phyloP scores from a whole-genome alignment of 345 rosid genomes.

The Erucastrum elatum region DNA sequence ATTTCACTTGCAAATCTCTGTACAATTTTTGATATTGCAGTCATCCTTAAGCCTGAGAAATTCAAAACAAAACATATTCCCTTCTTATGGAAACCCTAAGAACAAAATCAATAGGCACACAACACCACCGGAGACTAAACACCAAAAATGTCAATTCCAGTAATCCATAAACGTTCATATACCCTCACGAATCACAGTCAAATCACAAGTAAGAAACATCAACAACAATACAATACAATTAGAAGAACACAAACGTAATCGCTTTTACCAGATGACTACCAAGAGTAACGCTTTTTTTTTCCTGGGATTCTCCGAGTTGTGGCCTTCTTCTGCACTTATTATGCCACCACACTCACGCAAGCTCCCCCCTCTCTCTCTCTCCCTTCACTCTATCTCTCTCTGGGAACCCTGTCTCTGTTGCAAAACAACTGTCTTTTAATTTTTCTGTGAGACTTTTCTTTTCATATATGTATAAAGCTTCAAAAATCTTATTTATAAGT shows the following conservation, averaged over 20 bases:
- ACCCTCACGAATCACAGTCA: slow-evolving; percentile 5
- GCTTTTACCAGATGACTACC: slow-evolving; percentile 26
- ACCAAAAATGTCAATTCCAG: slow-evolving; percentile 19
- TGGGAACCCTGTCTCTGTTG: not conserved
- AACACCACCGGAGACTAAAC: slow-evolving; percentile 25
- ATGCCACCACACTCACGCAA: slow-evolving; percentile 6
- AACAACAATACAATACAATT: not conserved
- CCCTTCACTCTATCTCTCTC: not conserved
- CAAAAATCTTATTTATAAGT: slow-evolving; percentile 13
- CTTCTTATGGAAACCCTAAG: slow-evolving; percentile 27
- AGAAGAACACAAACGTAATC: slow-evolving; percentile 16
- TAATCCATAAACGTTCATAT: slow-evolving; percentile 20
- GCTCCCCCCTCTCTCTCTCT: not conserved
- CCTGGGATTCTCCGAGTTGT: slow-evolving; percentile 23
- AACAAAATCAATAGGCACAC: slow-evolving; percentile 15
- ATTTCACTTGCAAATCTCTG: not conserved
- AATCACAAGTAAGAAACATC: not conserved
- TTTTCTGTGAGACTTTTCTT: slow-evolving; percentile 11
- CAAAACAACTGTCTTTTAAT: slow-evolving; percentile 24
- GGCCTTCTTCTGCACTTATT: slow-evolving; percentile 23
- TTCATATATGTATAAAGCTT: slow-evolving; percentile 18
- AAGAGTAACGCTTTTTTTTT: not conserved
- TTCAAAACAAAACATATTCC: slow-evolving; percentile 2
- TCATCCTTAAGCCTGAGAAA: not conserved
- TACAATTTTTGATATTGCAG: not conserved